Percentiles rank a stretch among this genome's conserved stretches.
Conservation (phyloP, 2,329 filamentous ascomycete genomes). For the Trichoderma lentiforme region DNA sequence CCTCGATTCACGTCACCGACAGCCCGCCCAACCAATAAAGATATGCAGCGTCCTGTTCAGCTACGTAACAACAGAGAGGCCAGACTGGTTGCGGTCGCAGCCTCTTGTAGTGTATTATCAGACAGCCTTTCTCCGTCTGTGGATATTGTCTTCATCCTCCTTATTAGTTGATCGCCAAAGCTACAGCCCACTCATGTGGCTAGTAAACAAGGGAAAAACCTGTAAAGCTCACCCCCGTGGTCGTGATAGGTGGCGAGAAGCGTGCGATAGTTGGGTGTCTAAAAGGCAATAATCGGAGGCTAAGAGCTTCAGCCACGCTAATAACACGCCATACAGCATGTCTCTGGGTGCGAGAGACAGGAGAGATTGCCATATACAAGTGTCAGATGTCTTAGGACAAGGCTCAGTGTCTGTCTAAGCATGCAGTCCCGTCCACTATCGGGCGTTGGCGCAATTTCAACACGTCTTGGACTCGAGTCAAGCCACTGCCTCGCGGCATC, state of each 20-base stretch:
- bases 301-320: not conserved
- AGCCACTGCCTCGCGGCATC: not conserved
- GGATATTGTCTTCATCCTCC: not conserved
- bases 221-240: not conserved
- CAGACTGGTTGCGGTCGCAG: not conserved
- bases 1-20: not conserved
- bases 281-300: constrained; percentile 11
- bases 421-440: not conserved
- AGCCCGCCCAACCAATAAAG: not conserved
- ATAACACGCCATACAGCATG: not conserved
- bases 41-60: not conserved
- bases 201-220: not conserved
- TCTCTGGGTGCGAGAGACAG: not conserved
- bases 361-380: not conserved
- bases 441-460: not conserved
- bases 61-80: not conserved
- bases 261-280: not conserved
- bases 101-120: not conserved
- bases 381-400: not conserved
- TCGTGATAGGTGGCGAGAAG: constrained; percentile 1
- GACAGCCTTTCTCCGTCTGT: not conserved
- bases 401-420: not conserved
- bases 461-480: not conserved
- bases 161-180: not conserved
- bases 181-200: not conserved